Conservation (phyloP, 2,329 filamentous ascomycete species). For the Aspergillus latus region DNA sequence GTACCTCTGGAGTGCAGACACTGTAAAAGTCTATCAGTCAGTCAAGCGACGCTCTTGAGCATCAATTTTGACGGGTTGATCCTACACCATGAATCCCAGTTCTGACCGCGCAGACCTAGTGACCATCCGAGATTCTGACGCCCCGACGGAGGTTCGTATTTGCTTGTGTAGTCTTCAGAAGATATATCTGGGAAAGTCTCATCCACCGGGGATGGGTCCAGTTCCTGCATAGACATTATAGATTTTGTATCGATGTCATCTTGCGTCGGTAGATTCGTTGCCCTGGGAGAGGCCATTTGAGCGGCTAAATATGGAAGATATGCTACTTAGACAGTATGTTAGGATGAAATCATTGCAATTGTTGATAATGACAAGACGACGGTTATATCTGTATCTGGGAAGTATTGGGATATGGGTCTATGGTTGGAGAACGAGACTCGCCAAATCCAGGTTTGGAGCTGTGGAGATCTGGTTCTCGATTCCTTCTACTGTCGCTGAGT, state of each 20-base stretch:
- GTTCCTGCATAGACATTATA: constrained; percentile 66
- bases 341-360: not conserved
- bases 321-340: not conserved
- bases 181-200: constrained; percentile 50
- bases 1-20: constrained; percentile 79
- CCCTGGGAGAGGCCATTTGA: constrained; percentile 20
- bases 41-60: not conserved
- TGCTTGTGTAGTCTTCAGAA: constrained; percentile 49
- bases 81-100: constrained; percentile 74
- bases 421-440: not conserved
- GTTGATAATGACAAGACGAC: too few relatives aligned
- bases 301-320: not conserved
- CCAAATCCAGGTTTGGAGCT: not conserved
- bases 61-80: constrained; percentile 13
- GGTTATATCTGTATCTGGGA: not conserved
- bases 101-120: constrained; percentile 65
- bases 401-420: not conserved
- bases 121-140: constrained; percentile 21
- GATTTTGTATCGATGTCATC: constrained; percentile 45
- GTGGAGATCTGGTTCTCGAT: not conserved
- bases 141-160: constrained; percentile 19
- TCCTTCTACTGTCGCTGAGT: not conserved
- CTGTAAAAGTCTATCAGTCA: constrained; percentile 41
- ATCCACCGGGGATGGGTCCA: constrained; percentile 81
- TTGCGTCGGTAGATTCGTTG: constrained; percentile 20